Evolutionary conservation across 2,329 filamentous ascomycete genomes (phyloP), one percentile per base, ranked within the genome.

Genomic region (Trichoderma harzianum): DNA sequence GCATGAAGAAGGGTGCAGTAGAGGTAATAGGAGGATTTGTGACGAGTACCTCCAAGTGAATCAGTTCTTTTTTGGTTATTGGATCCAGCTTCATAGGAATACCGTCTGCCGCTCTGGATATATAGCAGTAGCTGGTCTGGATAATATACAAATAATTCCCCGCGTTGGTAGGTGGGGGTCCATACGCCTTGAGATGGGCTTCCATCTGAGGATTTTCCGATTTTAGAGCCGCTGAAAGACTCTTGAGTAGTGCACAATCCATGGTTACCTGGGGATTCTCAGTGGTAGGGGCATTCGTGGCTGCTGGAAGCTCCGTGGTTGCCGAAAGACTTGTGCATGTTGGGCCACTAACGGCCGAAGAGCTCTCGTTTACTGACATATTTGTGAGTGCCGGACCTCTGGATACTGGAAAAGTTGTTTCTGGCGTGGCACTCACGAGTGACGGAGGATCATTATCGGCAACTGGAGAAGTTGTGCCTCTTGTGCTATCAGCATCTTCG

Each of bases 1-100:
- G 84, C 0, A 85, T 72, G 47, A 21, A 34, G 30, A 32, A 60
- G 30, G 8, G 28, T n/a, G 18, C 8, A 8, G 30, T n/a, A 12
- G 57, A 24, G n/a, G n/a, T 7, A 14, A n/a, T n/a, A 7, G 30
- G 57, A 34, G 57, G 57, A 21, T 34, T 32, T 3, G 28, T 21
- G 7, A 14, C 57, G 18, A 34, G 28, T 21, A 12, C 18, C 11
- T 60, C 28, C 57, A 60, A 32, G 7, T 12, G 7, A 14, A 60
- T 18, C 18, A 60, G n/a, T 34, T 30, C 57, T 21, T 21, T 60
- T 60, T 3, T 21, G 30, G 30, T 30, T 30, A n/a, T 21, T 14
- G 10, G n/a, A 21, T 60, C n/a, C 11, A 60, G 28, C 10, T 34
- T 34, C 3, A 32, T 60, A 21, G 57, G 57, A 7, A 11, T 32